Evolutionary conservation across 2,329 filamentous ascomycete genomes (phyloP).

Genomic region (Clarireedia hainanense): DNA sequence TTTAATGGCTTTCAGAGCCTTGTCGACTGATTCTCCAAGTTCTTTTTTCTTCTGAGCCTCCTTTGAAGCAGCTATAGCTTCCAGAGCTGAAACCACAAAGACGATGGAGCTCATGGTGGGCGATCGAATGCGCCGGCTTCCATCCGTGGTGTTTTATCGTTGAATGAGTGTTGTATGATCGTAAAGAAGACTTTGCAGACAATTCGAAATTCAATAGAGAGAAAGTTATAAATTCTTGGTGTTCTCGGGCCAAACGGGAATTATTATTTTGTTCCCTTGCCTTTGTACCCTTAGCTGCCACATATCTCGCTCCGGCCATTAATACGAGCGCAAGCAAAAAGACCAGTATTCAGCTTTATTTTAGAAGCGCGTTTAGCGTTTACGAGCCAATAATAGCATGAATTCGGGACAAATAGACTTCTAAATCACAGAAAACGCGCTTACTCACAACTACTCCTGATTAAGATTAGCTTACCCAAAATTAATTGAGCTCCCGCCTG

Average conservation of each 20-base stretch:
- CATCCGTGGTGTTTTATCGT: constrained; percentile 17
- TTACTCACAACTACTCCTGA: neutral
- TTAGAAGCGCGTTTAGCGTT: neutral
- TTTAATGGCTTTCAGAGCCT: constrained; percentile 79
- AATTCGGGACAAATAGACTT: neutral
- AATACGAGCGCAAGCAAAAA: neutral
- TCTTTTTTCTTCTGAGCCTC: constrained; percentile 84
- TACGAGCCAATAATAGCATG: neutral
- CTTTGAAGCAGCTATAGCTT: constrained; percentile 84
- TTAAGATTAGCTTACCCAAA: neutral
- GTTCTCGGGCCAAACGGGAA: neutral
- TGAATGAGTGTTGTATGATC: neutral
- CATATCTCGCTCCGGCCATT: neutral
- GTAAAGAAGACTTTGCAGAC: neutral
- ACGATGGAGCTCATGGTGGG: constrained; percentile 84
- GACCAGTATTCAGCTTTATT: neutral
- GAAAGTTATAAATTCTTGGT: neutral
- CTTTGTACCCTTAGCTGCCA: neutral
- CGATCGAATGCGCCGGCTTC: constrained; percentile 22
- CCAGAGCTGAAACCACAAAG: constrained; percentile 88
- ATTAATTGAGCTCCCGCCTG: constrained; percentile 1
- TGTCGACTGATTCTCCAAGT: constrained; percentile 72
- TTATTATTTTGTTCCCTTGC: neutral
- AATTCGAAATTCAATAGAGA: neutral
- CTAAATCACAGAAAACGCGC: neutral